Base-by-base conservation (phyloP, 2,329 filamentous ascomycete genomes). In the Didymella glomerata region DNA sequence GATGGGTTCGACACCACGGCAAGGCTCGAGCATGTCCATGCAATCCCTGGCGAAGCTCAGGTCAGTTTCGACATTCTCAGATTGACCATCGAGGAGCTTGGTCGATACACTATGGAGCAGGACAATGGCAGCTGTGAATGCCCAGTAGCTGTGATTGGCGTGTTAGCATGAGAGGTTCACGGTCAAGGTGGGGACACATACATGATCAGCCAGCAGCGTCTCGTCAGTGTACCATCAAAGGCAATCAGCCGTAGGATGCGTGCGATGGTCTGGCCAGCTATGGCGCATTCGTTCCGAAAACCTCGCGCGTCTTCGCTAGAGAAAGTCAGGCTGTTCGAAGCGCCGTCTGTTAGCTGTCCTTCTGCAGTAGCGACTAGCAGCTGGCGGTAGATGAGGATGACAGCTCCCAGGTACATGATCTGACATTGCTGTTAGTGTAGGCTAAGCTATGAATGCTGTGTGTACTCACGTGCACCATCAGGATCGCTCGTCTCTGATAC, bases 201-300 rank as follows among this genome's bases (percentile, higher is more conserved):
- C 73, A 78, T 77, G 42, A 77, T 70, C 22, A 78, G 40, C 76
- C 76, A 78, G 51, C 76, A 78, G 9, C 75, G 69, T 59, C 60
- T 74, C 2, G 74, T 74, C 58, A 77, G 57, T 8, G 71, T 73
- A 34, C 74, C 73, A 27, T 74, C 73, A 30, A 75, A 75, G 3
- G 68, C 63, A 9, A 78, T 74, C 2, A 77, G 59, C 2, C 68
- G 54, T 32, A 77, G 50, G 24, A 78, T 73, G 10, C 73, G 75
- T 11, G 72, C 69, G 24, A 76, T 73, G 41, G 76, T 74, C 47
- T 76, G 75, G 0, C 68, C 75, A 5, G 76, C 76, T 9, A 76
- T 49, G 0, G 71, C 67, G 54, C 75, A 77, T 48, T 76, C 70
- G 28, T 69, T 63, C 13, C 70, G 63, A 46, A 74, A 76, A 20